Conservation (phyloP, 352 stramenopile species). For the Globisporangium uncinulatum region DNA sequence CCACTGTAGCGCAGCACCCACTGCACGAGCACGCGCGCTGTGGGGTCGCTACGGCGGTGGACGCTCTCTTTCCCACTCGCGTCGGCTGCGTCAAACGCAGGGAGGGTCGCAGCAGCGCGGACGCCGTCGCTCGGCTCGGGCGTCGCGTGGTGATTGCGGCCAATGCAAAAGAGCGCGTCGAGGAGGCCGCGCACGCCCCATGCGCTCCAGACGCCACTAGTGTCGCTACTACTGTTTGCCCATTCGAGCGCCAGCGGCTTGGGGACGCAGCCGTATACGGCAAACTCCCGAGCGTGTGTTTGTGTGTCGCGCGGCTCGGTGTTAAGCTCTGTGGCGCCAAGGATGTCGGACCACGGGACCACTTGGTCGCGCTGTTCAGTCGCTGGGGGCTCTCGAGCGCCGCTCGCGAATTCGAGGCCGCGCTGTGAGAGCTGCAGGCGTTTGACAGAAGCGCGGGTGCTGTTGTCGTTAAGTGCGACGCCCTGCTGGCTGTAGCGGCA, state of each 20-base stretch:
- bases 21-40: slow-evolving; percentile 27
- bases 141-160: background rate
- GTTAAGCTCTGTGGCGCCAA: slow-evolving; percentile 7
- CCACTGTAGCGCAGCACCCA: slow-evolving; percentile 45
- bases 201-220: background rate
- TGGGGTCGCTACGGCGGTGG: background rate
- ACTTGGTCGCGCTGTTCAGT: slow-evolving; percentile 2
- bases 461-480: background rate
- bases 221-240: background rate
- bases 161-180: background rate
- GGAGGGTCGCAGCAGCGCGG: background rate
- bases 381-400: background rate
- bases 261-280: slow-evolving; percentile 12
- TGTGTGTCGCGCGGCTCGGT: background rate
- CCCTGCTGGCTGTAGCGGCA: background rate
- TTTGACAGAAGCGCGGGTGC: background rate
- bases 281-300: slow-evolving; percentile 6
- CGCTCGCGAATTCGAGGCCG: background rate
- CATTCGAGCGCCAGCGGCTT: slow-evolving; percentile 10
- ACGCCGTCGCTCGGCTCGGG: background rate
- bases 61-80: slow-evolving; percentile 4
- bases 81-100: background rate
- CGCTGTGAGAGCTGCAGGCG: background rate
- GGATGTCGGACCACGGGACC: slow-evolving; percentile 10
- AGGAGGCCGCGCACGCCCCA: background rate